Percentiles rank a stretch among this genome's conserved stretches.
Evolutionary conservation across 352 stramenopile genomes (phyloP).

Genomic region (Elongisporangium senticosum): DNA sequence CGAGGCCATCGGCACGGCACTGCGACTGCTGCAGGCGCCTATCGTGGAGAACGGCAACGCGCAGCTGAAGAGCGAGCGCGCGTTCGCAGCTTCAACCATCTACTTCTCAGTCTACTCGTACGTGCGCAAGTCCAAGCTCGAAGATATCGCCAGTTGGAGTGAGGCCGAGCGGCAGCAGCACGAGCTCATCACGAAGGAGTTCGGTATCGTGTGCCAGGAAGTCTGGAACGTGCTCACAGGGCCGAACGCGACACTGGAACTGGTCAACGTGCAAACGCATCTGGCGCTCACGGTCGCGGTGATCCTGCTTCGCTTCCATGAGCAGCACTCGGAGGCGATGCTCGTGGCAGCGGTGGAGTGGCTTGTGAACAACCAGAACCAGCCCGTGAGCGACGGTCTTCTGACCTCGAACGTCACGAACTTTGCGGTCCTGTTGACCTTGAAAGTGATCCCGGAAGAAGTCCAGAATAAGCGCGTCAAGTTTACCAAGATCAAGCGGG

Average conservation of each 20-base stretch:
- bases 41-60: slow-evolving; percentile 30
- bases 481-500: slow-evolving; percentile 61
- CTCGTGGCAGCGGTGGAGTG: slow-evolving; percentile 66
- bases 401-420: slow-evolving; percentile 50
- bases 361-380: slow-evolving; percentile 66
- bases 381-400: slow-evolving; percentile 27
- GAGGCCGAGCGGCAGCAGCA: slow-evolving; percentile 44
- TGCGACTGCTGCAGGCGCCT: slow-evolving; percentile 48
- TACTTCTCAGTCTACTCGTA: slow-evolving; percentile 67
- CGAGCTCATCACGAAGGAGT: slow-evolving; percentile 51
- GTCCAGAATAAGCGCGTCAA: slow-evolving; percentile 77
- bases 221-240: slow-evolving; percentile 75
- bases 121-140: slow-evolving; percentile 68
- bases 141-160: slow-evolving; percentile 47
- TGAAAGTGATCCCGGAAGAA: slow-evolving; percentile 77
- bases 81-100: slow-evolving; percentile 65
- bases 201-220: slow-evolving; percentile 54
- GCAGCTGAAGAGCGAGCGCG: slow-evolving; percentile 43
- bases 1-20: slow-evolving; percentile 44
- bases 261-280: slow-evolving; percentile 60
- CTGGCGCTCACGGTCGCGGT: slow-evolving; percentile 72
- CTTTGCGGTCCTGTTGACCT: slow-evolving; percentile 63
- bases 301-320: slow-evolving; percentile 72
- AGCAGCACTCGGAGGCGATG: slow-evolving; percentile 40
- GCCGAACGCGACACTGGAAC: slow-evolving; percentile 41